Percentiles rank a stretch among this genome's conserved stretches.
Conservation (phyloP, 2,329 filamentous ascomycete genomes). For the Macroventuria anomochaeta region DNA sequence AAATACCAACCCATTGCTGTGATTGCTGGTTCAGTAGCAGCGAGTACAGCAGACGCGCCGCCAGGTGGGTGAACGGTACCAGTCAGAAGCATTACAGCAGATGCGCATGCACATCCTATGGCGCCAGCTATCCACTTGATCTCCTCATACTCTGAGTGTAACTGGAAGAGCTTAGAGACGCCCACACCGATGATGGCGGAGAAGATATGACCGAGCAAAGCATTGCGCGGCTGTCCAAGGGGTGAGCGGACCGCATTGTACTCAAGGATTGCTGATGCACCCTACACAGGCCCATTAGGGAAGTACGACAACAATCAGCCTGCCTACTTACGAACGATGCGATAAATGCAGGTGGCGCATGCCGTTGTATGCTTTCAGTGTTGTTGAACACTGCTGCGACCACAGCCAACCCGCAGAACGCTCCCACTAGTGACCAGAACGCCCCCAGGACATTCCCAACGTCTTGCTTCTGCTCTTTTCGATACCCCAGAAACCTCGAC, state of each 20-base stretch:
- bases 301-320: neutral
- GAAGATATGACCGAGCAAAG: constrained; percentile 54
- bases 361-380: constrained; percentile 44
- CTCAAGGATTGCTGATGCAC: constrained; percentile 56
- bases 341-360: constrained; percentile 53
- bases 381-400: constrained; percentile 53
- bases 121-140: constrained; percentile 56
- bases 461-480: constrained; percentile 47
- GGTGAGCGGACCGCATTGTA: constrained; percentile 57
- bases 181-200: constrained; percentile 54
- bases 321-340: constrained; percentile 49
- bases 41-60: constrained; percentile 57
- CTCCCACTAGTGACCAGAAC: constrained; percentile 53
- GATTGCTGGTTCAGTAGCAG: constrained; percentile 50
- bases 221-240: constrained; percentile 56
- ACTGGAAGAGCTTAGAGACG: constrained; percentile 55
- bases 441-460: constrained; percentile 52
- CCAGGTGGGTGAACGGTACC: constrained; percentile 59
- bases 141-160: constrained; percentile 45
- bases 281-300: constrained; percentile 32
- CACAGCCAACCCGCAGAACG: constrained; percentile 53
- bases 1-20: constrained; percentile 56
- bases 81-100: constrained; percentile 55
- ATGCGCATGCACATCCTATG: constrained; percentile 52
- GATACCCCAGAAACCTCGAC: constrained; percentile 67